phyloP scores from a whole-genome alignment of 2,329 filamentous ascomycete genomes.

The Aureobasidium sp. region DNA sequence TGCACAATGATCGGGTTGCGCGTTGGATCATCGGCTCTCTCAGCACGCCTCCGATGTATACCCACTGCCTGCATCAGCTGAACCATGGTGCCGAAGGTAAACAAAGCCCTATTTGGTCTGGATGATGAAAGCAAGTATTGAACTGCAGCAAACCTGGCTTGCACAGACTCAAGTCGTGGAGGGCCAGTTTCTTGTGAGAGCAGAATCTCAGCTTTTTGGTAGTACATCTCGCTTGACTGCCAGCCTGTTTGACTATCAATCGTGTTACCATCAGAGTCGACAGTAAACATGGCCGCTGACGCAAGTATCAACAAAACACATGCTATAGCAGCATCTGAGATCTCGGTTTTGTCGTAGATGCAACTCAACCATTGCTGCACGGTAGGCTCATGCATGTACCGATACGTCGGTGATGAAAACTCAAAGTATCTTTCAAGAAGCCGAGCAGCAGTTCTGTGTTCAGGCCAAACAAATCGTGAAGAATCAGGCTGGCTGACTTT shows the following conservation, averaged over 20 bases:
- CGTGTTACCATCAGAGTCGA: conserved; percentile 16
- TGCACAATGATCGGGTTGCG: conserved; percentile 23
- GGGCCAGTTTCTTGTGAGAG: conserved; percentile 24
- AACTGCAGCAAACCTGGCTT: conserved; percentile 35
- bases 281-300: conserved; percentile 32
- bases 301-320: conserved; percentile 49
- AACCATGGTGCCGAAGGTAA: conserved; percentile 31
- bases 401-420: conserved; percentile 37
- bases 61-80: conserved; percentile 34
- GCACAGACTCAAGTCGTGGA: conserved; percentile 30
- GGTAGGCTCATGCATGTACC: conserved; percentile 39
- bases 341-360: conserved; percentile 40
- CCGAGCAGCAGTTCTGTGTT: conserved; percentile 24
- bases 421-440: conserved; percentile 38
- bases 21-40: conserved; percentile 17
- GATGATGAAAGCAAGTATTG: conserved; percentile 35
- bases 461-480: conserved; percentile 38
- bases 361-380: conserved; percentile 39
- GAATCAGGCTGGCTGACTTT: conserved; percentile 41
- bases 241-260: conserved; percentile 16
- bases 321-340: conserved; percentile 38
- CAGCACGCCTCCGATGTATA: conserved; percentile 25
- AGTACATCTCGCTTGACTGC: conserved; percentile 25
- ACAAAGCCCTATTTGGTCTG: conserved; percentile 34
- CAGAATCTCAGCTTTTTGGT: conserved; percentile 21